Evolutionary conservation across 2,329 filamentous ascomycete species (phyloP).

Genomic region (Lasiodiplodia hormozganensis): DNA sequence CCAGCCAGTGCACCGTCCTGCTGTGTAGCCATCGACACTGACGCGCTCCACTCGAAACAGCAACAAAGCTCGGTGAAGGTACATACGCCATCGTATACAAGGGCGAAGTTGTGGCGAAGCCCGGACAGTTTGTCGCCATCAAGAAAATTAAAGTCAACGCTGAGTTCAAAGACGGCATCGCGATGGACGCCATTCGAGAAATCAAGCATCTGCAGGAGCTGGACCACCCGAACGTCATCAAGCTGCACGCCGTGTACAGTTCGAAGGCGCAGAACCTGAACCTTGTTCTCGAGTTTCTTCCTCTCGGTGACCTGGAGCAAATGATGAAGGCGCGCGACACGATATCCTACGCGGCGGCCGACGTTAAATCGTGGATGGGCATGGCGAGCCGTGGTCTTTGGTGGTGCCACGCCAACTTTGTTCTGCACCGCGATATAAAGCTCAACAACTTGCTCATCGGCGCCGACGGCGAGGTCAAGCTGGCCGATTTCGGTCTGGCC

Average conservation of each 20-base stretch:
- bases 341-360: constrained; percentile 82
- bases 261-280: constrained; percentile 97
- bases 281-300: constrained; percentile 91
- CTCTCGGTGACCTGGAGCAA: constrained; percentile 92
- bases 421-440: constrained; percentile 98
- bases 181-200: constrained; percentile 93
- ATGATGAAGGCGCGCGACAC: constrained; percentile 83
- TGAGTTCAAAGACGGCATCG: constrained; percentile 88
- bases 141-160: constrained; percentile 91
- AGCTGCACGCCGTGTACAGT: constrained; percentile 88
- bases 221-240: constrained; percentile 93
- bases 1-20: constrained; percentile 27
- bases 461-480: constrained; percentile 89
- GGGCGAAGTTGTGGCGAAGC: constrained; percentile 77
- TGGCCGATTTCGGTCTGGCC: constrained; percentile 97
- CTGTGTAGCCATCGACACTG: constrained; percentile 6
- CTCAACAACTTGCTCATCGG: constrained; percentile 97
- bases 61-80: constrained; percentile 91
- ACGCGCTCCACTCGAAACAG: constrained; percentile 50
- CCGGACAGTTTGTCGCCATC: constrained; percentile 81
- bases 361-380: constrained; percentile 98
- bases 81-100: constrained; percentile 97
- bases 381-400: constrained; percentile 93
- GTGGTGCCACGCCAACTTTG: constrained; percentile 95
- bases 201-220: constrained; percentile 95